Conservation (phyloP, 2,329 filamentous ascomycete genomes). For the Apiospora rasikravindrae region DNA sequence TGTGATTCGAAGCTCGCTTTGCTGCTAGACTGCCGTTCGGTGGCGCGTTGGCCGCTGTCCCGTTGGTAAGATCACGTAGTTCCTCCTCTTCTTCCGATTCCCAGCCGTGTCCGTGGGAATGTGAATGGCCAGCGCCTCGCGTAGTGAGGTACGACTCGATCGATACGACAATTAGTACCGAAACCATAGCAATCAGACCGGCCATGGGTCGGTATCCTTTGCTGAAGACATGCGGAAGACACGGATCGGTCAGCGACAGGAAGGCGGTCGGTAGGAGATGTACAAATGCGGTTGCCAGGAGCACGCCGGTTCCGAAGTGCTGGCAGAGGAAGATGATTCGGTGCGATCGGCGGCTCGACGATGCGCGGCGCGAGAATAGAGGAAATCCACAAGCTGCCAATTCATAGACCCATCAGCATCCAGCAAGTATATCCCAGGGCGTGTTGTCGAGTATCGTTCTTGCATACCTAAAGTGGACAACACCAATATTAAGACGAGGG, state of each 20-base stretch:
- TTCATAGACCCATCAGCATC: background rate
- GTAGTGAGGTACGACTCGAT: conserved; percentile 90
- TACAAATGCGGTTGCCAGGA: conserved; percentile 87
- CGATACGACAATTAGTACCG: conserved; percentile 80
- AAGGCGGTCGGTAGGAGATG: conserved; percentile 75
- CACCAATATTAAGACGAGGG: conserved; percentile 67
- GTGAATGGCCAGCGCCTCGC: conserved; percentile 65
- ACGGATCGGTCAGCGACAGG: conserved; percentile 68
- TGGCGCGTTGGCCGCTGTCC: conserved; percentile 31
- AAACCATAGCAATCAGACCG: conserved; percentile 80
- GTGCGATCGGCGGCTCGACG: conserved; percentile 61
- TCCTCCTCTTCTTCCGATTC: conserved; percentile 50
- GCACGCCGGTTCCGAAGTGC: conserved; percentile 81
- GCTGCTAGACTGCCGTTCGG: conserved; percentile 43
- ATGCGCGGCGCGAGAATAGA: conserved; percentile 64
- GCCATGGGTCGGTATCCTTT: conserved; percentile 79
- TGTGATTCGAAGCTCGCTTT: conserved; percentile 44
- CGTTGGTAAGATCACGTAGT: conserved; percentile 30
- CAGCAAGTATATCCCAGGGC: background rate
- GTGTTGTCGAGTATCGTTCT: background rate
- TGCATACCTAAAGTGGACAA: conserved; percentile 62
- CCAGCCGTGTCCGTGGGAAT: conserved; percentile 51
- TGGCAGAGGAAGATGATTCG: conserved; percentile 70
- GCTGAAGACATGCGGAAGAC: conserved; percentile 80
- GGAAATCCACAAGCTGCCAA: conserved; percentile 67